These are phyloP conservation scores for Aegilops tauschii DNA, from an alignment of 176 grass and related monocot species.

Conservation along the genomic window DNA sequence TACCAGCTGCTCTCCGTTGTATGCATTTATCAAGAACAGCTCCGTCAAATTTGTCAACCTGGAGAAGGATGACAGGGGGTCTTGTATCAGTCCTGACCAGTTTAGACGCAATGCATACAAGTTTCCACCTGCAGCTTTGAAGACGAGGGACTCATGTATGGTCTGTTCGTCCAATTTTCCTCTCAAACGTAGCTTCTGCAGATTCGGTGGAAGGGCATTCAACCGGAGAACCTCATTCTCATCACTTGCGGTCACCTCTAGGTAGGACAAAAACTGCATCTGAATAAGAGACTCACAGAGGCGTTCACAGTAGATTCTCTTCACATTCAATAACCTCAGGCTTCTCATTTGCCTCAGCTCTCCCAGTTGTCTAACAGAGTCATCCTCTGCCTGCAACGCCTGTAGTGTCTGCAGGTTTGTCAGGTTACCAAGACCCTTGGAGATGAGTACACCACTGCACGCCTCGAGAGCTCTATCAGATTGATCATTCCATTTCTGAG, in stretches of 20 bases:
- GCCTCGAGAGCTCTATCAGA: fast-evolving
- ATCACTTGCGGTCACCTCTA: not conserved
- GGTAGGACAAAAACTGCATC: not conserved
- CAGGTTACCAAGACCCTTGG: not conserved
- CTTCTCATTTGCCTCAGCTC: constrained; percentile 41
- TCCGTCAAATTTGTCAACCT: not conserved
- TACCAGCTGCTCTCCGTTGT: not conserved
- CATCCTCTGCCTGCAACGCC: not conserved
- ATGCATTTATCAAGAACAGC: not conserved
- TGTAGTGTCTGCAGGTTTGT: constrained; percentile 21
- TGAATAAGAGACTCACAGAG: constrained; percentile 3
- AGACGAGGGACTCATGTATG: not conserved
- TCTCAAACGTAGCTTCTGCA: not conserved
- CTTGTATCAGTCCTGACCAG: not conserved
- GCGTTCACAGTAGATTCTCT: not conserved
- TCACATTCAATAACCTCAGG: not conserved
- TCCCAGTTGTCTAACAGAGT: not conserved
- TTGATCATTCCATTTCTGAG: not conserved
- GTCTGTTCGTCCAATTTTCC: not conserved
- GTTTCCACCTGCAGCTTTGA: not conserved
- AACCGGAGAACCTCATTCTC: constrained; percentile 11
- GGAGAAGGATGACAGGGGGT: not conserved
- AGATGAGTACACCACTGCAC: not conserved
- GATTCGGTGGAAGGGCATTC: not conserved
- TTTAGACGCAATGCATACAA: not conserved